Base-by-base conservation (phyloP, 2,329 filamentous ascomycete genomes). In the Neofusicoccum cordaticola region DNA sequence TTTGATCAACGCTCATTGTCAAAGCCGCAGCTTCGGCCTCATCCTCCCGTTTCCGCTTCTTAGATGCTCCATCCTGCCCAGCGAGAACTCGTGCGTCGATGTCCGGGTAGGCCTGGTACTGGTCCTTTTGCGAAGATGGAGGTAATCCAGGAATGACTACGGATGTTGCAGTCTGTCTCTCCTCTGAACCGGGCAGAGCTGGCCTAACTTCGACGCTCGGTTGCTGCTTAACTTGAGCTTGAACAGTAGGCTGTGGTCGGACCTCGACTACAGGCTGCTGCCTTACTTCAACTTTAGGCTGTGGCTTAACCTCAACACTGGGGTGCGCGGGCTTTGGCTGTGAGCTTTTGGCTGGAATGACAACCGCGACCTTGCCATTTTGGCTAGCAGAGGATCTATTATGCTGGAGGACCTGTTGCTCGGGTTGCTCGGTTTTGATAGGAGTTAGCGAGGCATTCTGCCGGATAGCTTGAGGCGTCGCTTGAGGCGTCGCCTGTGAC, bases 1-100 rank as follows among this genome's bases (percentile, higher is more conserved):
- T 89, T 75, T 97, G 91, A 71, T 96, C 92, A 2, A 92, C 81
- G 47, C 86, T 87, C 50, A 88, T 78, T 15, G 86, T 82, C 19
- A 89, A 79, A 2, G 86, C 76, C 57, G 85, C 86, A 63, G 86
- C 84, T 12, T 85, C 82, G 7, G 81, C 83, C 57, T 84, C 75
- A 22, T 80, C 79, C 27, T 82, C 79, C 42, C 78, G 77, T 66
- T 85, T 88, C 64, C 83, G 74, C 70, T 86, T 89, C 68, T 85
- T 72, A 7, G 71, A 71, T 6, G 69, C 44, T n/a, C 62, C 66
- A 22, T 69, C 68, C 8, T 65, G 66, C 15, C 66, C 52, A n/a
- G 58, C 58, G 12, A 53, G 51, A 15, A 66, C 71, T 57, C 77
- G 74, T 11, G 73, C 67, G 13, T 75, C 64, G 8, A 77, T 70